Evolutionary conservation across 2,329 filamentous ascomycete species (phyloP).

Genomic region (Neonectria neomacrospora): DNA sequence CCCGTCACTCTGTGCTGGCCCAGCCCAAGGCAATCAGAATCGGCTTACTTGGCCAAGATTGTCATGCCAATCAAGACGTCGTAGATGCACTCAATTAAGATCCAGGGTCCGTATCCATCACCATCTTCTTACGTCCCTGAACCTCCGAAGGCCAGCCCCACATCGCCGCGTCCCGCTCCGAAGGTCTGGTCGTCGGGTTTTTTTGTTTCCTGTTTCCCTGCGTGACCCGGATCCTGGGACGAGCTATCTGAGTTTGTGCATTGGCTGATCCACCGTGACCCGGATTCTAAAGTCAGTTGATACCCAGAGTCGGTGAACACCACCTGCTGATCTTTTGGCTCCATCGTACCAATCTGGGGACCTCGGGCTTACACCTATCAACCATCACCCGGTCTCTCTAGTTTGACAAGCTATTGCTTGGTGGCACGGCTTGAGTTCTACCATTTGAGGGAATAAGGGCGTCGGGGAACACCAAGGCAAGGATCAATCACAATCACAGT

Average conservation of each 20-base stretch:
- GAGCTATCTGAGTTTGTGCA: conserved; percentile 5
- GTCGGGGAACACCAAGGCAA: background rate
- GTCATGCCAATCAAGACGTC: conserved; percentile 3
- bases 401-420: background rate
- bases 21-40: conserved; percentile 3
- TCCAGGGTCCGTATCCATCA: conserved; percentile 1
- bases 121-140: background rate
- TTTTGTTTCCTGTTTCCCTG: background rate
- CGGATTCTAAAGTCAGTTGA: background rate
- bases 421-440: background rate
- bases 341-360: background rate
- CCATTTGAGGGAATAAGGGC: background rate
- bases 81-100: conserved; percentile 21
- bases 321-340: background rate
- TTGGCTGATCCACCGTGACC: background rate
- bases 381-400: background rate
- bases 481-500: background rate
- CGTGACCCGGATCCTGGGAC: conserved; percentile 8
- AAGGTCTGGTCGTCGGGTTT: background rate
- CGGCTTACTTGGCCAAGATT: background rate
- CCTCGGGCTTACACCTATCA: background rate
- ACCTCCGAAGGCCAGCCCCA: conserved; percentile 5
- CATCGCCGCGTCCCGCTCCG: conserved; percentile 1
- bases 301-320: conserved; percentile 7
- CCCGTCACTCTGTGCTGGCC: conserved; percentile 11